Base-by-base conservation (phyloP, 306 rosid species). In the Leucaena leucocephala region DNA sequence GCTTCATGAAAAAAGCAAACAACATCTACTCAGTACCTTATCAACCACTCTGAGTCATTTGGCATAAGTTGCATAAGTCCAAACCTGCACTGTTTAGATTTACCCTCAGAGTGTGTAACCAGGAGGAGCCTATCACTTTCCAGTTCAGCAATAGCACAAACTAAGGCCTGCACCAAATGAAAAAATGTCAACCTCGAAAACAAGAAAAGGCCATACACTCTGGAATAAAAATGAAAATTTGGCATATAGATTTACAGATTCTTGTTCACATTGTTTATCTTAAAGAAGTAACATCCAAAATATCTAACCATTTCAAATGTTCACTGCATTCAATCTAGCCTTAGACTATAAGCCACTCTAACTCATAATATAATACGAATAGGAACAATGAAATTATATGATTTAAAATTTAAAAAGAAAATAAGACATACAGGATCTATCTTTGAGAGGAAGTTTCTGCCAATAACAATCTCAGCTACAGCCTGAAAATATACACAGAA, bases 51-150 rank as follows among this genome's bases (percentile, higher is more conserved):
- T 5, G 82, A 88, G 13, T 82, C 82, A 81, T 89, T 80, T 39
- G 88, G 89, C 22, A 74, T 75, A 71, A 94, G 68, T 77, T 92
- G 98, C 98, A 94, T 91, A 68, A 92, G 87, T 75, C 97, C 97
- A 27, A 90, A 17, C 3, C 78, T 71, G 72, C 85, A 33, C 71
- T 87, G 86, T 86, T 91, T 87, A 49, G 86, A 44, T 83, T 91
- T 94, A 40, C 34, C 49, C 69, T 74, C 80, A 69, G 43, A 62
- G 11, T 38, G 84, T 54, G 55, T 74, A 78, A 88, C 84, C 78
- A 94, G 89, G 78, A 88, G 90, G 83, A 87, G 92, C 77, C 97
- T 87, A 82, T 90, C 97, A 68, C 97, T 94, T 86, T 86, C 97
- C 68, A 94, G 92, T 77, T 94, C 98, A 52, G 95, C 88, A 71